These are phyloP conservation scores for Solanum sitiens DNA, from an alignment of 257 asterid species.

Conservation along the genomic window DNA sequence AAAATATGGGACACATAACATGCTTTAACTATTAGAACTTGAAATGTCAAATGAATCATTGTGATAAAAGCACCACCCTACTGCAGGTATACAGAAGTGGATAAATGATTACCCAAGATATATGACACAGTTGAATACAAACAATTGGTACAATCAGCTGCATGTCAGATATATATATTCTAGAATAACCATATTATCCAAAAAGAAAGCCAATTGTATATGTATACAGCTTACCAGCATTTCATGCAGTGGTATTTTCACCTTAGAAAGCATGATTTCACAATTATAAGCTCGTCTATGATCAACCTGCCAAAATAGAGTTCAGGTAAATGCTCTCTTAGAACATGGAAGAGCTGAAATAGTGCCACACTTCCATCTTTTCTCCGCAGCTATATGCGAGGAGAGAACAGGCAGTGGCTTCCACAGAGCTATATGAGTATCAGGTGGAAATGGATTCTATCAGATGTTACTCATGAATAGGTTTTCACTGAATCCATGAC, in stretches of 20 bases:
- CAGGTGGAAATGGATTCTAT: not conserved
- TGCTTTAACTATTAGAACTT: not conserved
- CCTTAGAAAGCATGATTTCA: slow-evolving; percentile 93
- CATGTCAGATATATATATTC: not conserved
- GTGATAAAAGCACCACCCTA: not conserved
- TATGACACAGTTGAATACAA: not conserved
- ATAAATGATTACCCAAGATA: not conserved
- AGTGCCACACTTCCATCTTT: not conserved
- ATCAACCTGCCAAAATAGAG: slow-evolving; percentile 49
- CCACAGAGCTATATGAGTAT: not conserved
- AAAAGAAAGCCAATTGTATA: not conserved
- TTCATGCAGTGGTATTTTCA: slow-evolving; percentile 75
- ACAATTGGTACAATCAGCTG: not conserved
- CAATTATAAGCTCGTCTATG: slow-evolving; percentile 94
- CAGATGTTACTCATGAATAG: not conserved
- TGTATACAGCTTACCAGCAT: slow-evolving; percentile 58
- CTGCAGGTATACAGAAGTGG: not conserved
- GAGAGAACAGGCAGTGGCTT: not conserved
- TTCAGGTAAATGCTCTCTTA: not conserved
- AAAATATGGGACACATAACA: not conserved
- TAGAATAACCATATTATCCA: not conserved
- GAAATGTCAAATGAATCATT: not conserved
- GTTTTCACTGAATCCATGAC: not conserved
- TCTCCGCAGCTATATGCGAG: not conserved
- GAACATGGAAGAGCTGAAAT: not conserved